These are phyloP conservation scores for Berkeleyomyces basicola DNA, from an alignment of 2,329 filamentous ascomycete genomes.

Conservation along the genomic window DNA sequence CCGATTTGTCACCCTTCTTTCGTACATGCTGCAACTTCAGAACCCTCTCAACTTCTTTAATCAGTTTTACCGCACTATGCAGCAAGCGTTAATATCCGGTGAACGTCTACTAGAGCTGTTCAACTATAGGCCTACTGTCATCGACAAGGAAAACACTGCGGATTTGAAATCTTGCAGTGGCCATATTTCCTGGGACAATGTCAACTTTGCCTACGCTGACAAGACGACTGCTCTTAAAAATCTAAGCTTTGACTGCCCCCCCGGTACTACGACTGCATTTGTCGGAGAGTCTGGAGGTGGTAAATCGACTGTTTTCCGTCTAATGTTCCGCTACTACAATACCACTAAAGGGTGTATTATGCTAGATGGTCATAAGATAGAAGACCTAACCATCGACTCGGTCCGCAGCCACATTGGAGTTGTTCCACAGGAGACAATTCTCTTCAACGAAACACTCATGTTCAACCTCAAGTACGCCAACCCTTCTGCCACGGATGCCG, in stretches of 20 bases:
- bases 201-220: slow-evolving; percentile 78
- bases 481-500: slow-evolving; percentile 59
- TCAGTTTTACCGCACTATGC: slow-evolving; percentile 88
- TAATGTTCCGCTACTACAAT: slow-evolving; percentile 96
- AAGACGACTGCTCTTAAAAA: slow-evolving; percentile 73
- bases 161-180: slow-evolving; percentile 55
- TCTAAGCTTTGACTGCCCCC: slow-evolving; percentile 67
- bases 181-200: slow-evolving; percentile 72
- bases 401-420: slow-evolving; percentile 82
- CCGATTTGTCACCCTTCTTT: slow-evolving; percentile 56
- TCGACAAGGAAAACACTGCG: slow-evolving; percentile 53
- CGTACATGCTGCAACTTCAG: slow-evolving; percentile 66
- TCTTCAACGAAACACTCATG: slow-evolving; percentile 91
- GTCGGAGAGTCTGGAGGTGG: slow-evolving; percentile 94
- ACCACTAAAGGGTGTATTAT: slow-evolving; percentile 61
- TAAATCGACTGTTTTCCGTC: slow-evolving; percentile 89
- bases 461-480: slow-evolving; percentile 89
- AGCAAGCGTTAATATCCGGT: slow-evolving; percentile 93
- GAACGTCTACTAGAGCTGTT: slow-evolving; percentile 91
- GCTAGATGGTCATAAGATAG: slow-evolving; percentile 70
- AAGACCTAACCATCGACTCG: slow-evolving; percentile 84
- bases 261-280: slow-evolving; percentile 86
- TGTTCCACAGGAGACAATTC: slow-evolving; percentile 86
- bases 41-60: slow-evolving; percentile 76
- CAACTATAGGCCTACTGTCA: slow-evolving; percentile 84